Base-by-base conservation (phyloP, 2,329 filamentous ascomycete genomes). In the Xylariaceae sp. region DNA sequence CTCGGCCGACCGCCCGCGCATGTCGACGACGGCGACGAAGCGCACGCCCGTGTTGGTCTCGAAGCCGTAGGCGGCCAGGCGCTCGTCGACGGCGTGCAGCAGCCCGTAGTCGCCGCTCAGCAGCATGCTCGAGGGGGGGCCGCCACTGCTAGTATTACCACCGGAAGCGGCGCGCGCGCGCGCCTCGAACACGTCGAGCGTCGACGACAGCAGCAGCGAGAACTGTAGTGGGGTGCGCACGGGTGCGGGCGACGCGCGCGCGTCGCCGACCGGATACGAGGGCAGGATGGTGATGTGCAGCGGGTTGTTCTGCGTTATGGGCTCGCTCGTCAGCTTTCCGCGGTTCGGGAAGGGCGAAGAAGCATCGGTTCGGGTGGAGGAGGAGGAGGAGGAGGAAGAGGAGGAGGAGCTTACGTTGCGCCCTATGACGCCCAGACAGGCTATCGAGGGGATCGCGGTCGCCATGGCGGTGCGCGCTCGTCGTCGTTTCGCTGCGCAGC, bases 31-130 rank as follows among this genome's bases (percentile, higher is more conserved):
- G 42, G 88, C 81, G 21, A 96, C 79, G 53, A 98, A 80, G 56
- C 90, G 89, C 43, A 94, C 78, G 25, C 88, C 88, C 17, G 92
- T 96, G 61, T 94, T 96, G 36, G 92, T 95, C 60, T 96, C 76
- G 77, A 86, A 95, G 51, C 92, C 92, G 65, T 96, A 98, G 46
- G 88, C 83, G 22, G 89, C 88, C 29, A 96, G 72, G 17, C 89
- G 77, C 64, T 98, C 90, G 64, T 96, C 92, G 39, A 96, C 72
- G 38, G 89, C 88, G 63, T 96, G 90, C 32, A 98, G 72, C 10
- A 96, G 75, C 19, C 92, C 90, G 46, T 92, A 81, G 57, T 96
- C 90, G 49, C 92, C 88, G 32, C 86, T 83, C 27, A 77, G 23
- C 23, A 36, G 25, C 39, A 39, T 33, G 35, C 15, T 33, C 11